A percentile compares a stretch with the other conserved stretches of the same genome.
These are phyloP conservation scores for Puccinia novopanici DNA, from an alignment of 1,284 basidiomycete genomes.

Conservation along the genomic window DNA sequence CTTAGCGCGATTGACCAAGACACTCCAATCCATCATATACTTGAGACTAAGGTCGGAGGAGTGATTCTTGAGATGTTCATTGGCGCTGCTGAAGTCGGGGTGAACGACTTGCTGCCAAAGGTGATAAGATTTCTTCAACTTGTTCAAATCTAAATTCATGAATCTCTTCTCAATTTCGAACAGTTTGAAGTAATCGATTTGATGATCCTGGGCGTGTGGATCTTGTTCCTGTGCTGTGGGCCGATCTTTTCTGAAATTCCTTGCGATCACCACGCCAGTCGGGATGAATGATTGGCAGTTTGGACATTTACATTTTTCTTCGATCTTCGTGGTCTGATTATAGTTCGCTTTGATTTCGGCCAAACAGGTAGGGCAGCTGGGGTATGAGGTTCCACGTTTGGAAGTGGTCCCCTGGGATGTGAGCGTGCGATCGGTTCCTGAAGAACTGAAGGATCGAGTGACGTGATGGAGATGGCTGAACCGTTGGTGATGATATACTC, in stretches of 20 bases:
- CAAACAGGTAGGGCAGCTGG: conserved; percentile 6
- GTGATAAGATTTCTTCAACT: conserved; percentile 35
- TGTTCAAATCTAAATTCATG: not conserved
- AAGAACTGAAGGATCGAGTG: conserved; percentile 4
- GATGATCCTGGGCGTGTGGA: not conserved
- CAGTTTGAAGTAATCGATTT: conserved; percentile 26
- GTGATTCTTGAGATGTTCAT: not conserved
- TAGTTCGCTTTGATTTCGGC: not conserved
- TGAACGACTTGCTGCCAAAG: conserved; percentile 44
- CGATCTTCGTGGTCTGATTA: conserved; percentile 6
- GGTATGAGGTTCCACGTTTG: not conserved
- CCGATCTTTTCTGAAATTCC: not conserved
- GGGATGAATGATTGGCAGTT: conserved; percentile 22
- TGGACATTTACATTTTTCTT: conserved; percentile 36
- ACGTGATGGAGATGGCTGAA: not conserved
- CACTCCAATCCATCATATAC: conserved; percentile 36
- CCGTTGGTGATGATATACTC: not conserved
- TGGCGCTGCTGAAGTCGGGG: conserved; percentile 20
- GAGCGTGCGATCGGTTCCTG: not conserved
- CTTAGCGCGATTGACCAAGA: conserved; percentile 32
- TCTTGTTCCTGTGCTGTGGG: not conserved
- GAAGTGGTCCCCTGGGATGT: not conserved
- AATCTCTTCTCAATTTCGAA: conserved; percentile 30
- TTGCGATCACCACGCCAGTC: not conserved
- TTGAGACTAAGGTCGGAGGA: not conserved